A percentile compares a stretch with the other conserved stretches of the same genome.
These are phyloP conservation scores for Angomonas ambiguus DNA, from an alignment of 208 protist genomes.

Conservation along the genomic window DNA sequence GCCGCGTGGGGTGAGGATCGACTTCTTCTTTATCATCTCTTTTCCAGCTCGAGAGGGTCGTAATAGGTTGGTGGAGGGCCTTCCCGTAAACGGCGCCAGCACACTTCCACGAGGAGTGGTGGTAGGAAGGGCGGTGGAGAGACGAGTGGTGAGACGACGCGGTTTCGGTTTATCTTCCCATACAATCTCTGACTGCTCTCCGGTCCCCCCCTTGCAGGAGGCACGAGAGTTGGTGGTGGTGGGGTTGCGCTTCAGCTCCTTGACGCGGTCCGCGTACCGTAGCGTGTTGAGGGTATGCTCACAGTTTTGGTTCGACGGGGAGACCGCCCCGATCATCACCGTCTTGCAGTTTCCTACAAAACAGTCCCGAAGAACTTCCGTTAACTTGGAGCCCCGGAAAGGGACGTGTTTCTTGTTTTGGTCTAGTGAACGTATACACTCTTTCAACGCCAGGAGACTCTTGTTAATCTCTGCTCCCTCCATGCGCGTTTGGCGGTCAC, in stretches of 20 bases:
- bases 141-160: background rate
- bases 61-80: no score
- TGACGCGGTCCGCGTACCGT: slow-evolving; percentile 81
- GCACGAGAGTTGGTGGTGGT: slow-evolving; percentile 21
- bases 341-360: slow-evolving; percentile 90
- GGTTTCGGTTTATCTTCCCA: background rate
- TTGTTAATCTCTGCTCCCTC: slow-evolving; percentile 91
- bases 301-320: slow-evolving; percentile 68
- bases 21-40: no score
- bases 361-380: slow-evolving; percentile 84
- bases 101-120: background rate
- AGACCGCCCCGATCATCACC: slow-evolving; percentile 92
- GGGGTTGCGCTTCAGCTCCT: slow-evolving; percentile 82
- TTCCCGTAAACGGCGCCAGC: background rate
- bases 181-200: slow-evolving; percentile 8
- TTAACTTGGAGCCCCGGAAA: slow-evolving; percentile 92
- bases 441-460: slow-evolving; percentile 79
- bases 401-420: slow-evolving; percentile 80
- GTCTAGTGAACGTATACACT: slow-evolving; percentile 84
- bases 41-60: no score
- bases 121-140: background rate
- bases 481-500: slow-evolving; percentile 76
- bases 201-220: slow-evolving; percentile 27
- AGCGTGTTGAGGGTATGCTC: slow-evolving; percentile 83
- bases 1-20: background rate